Evolutionary conservation across 2,329 filamentous ascomycete genomes (phyloP).

Genomic region (Ceratocystis variospora): DNA sequence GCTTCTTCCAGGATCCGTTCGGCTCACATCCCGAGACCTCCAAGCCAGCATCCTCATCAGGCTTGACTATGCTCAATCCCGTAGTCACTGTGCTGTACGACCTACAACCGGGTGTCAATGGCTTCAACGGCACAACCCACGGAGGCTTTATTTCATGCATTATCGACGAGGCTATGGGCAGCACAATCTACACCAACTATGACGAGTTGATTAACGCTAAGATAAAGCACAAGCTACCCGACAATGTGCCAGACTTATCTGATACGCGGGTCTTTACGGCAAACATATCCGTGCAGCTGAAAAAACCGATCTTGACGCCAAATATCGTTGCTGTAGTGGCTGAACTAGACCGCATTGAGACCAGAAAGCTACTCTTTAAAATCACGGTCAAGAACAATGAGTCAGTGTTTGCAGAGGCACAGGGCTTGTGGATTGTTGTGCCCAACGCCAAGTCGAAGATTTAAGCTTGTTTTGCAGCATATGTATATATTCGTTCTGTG

Average conservation of each 20-base stretch:
- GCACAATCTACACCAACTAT: conserved; percentile 22
- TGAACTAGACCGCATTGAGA: conserved; percentile 18
- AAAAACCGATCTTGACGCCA: conserved; percentile 20
- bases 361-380: conserved; percentile 20
- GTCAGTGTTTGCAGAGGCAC: conserved; percentile 4
- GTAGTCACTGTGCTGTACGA: conserved; percentile 22
- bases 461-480: background rate
- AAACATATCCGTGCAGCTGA: conserved; percentile 20
- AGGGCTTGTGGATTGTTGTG: conserved; percentile 15
- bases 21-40: background rate
- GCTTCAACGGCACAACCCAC: conserved; percentile 23
- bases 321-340: conserved; percentile 20
- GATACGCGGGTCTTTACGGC: conserved; percentile 19
- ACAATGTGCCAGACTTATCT: conserved; percentile 10
- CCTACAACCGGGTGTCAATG: conserved; percentile 21
- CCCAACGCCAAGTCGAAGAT: conserved; percentile 4
- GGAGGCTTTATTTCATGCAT: conserved; percentile 22
- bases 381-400: conserved; percentile 18
- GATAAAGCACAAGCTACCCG: conserved; percentile 15
- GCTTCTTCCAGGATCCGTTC: conserved; percentile 20
- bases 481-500: too few species aligned
- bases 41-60: conserved; percentile 7
- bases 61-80: conserved; percentile 18
- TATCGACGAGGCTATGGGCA: conserved; percentile 25
- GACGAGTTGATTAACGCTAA: conserved; percentile 16